A percentile compares a stretch with the other conserved stretches of the same genome.
Evolutionary conservation across 78 protist genomes (phyloP).

Genomic region (Bodo saltans): DNA sequence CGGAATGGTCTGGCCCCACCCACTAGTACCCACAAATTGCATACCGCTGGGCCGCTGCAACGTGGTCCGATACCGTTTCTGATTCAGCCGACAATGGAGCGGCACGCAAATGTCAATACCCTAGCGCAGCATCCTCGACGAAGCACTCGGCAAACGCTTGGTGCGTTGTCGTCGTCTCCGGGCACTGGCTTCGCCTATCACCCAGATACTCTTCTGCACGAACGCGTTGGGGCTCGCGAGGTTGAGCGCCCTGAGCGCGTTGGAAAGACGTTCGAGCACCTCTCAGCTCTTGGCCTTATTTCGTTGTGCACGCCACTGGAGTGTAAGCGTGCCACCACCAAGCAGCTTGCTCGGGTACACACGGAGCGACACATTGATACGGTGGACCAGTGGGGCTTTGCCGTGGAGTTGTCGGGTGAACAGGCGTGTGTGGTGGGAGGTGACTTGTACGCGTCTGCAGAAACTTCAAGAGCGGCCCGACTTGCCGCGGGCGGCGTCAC

Average conservation of each 20-base stretch:
- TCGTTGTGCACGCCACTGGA: neutral
- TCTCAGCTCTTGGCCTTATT: neutral
- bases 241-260: constrained; percentile 3
- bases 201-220: neutral
- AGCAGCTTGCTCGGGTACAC: constrained; percentile 7
- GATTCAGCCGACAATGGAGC: too few relatives aligned
- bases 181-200: neutral
- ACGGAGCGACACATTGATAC: neutral
- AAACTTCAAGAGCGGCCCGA: constrained; percentile 12
- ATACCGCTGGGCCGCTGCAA: too few relatives aligned
- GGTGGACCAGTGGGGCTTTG: neutral
- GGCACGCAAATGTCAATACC: too few relatives aligned
- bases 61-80: too few relatives aligned
- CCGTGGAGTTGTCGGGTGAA: neutral
- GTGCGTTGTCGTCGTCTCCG: too few relatives aligned
- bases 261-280: neutral
- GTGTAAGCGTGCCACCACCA: neutral
- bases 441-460: constrained; percentile 6
- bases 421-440: neutral
- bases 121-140: too few relatives aligned
- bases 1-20: too few relatives aligned
- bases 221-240: neutral
- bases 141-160: too few relatives aligned
- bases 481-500: constrained; percentile 24
- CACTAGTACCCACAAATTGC: too few relatives aligned